A percentile compares a stretch with the other conserved stretches of the same genome.
These are phyloP conservation scores for Acacia acuminata DNA, from an alignment of 306 rosid species.

Conservation along the genomic window DNA sequence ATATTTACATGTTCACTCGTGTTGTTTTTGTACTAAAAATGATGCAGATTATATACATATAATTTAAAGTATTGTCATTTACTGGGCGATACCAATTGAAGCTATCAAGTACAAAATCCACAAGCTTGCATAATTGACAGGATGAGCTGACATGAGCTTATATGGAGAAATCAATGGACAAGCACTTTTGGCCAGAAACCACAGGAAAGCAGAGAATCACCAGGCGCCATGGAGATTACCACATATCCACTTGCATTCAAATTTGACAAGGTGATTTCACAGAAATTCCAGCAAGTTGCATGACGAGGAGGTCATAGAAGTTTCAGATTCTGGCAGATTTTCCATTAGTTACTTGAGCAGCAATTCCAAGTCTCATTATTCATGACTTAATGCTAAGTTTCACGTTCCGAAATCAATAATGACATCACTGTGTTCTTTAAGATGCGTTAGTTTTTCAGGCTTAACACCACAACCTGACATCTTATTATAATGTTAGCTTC, in stretches of 20 bases:
- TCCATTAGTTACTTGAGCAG: not conserved
- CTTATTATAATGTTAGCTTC: not conserved
- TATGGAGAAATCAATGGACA: not conserved
- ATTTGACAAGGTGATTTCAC: constrained; percentile 3
- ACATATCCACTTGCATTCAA: constrained; percentile 19
- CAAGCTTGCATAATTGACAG: not conserved
- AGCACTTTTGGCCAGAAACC: constrained; percentile 11
- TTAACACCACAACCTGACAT: constrained; percentile 10
- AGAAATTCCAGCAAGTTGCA: not conserved
- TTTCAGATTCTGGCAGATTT: not conserved
- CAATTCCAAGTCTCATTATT: not conserved
- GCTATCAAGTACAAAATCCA: not conserved
- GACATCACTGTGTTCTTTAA: not conserved
- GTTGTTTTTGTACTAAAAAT: not conserved
- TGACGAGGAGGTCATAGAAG: not conserved
- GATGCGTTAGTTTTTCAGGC: constrained; percentile 14
- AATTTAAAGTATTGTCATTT: not conserved
- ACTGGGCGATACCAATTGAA: not conserved
- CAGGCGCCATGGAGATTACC: not conserved
- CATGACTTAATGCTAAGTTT: not conserved
- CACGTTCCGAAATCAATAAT: constrained; percentile 21
- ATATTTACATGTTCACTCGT: not conserved
- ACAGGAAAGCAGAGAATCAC: not conserved
- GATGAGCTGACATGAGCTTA: not conserved
- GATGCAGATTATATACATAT: not conserved